A percentile compares a stretch with the other conserved stretches of the same genome.
Conservation (phyloP, 2,329 filamentous ascomycete genomes). For the Pezicula rhizophila region DNA sequence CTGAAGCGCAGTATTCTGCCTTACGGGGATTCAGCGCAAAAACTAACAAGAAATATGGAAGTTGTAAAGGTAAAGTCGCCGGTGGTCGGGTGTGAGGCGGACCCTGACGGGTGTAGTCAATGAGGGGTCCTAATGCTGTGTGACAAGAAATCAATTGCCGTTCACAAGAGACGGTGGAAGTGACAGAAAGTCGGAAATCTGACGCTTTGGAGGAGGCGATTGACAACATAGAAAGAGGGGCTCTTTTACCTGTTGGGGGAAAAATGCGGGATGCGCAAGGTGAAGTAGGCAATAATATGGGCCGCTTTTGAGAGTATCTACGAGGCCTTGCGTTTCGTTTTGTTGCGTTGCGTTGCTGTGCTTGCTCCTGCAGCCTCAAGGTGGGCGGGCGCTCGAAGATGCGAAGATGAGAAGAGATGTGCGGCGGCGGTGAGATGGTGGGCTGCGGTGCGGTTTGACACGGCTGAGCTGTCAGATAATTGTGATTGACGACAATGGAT, state of each 20-base stretch:
- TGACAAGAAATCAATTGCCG: conserved; percentile 1
- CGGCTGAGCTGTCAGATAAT: background rate
- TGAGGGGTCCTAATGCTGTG: background rate
- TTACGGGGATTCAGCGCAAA: background rate
- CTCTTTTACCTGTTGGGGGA: too few relatives aligned
- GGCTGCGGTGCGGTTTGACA: background rate
- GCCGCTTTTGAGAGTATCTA: background rate
- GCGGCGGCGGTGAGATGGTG: background rate
- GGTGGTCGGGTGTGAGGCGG: background rate
- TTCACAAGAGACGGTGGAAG: background rate
- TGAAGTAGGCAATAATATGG: background rate
- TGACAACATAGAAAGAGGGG: background rate
- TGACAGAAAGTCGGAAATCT: background rate
- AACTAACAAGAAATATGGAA: background rate
- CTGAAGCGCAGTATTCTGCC: background rate
- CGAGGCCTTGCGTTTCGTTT: background rate
- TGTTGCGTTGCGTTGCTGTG: background rate
- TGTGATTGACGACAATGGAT: background rate
- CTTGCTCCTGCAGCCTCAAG: background rate
- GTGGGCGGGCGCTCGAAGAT: conserved; percentile 1
- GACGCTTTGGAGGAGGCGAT: background rate
- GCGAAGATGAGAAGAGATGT: background rate
- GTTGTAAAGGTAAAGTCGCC: too few relatives aligned
- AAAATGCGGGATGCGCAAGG: background rate
- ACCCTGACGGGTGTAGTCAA: background rate